These are phyloP conservation scores for Kuraishia borneana DNA, from an alignment of 805 yeast species.

Conservation along the genomic window DNA sequence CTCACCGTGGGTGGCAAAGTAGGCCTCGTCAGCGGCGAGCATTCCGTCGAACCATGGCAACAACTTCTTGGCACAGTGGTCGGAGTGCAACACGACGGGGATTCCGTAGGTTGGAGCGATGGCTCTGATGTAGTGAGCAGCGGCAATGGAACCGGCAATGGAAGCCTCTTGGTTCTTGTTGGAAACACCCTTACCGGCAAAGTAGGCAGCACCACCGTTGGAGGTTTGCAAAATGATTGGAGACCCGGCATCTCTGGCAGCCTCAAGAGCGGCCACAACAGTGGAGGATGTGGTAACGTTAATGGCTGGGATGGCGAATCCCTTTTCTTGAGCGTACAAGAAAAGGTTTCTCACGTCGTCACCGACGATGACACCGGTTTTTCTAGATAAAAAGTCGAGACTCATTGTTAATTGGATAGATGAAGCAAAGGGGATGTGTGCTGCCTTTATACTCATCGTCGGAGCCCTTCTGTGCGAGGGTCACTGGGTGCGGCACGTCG, in stretches of 20 bases:
- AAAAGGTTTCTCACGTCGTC: constrained; percentile 85
- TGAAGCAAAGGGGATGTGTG: no score
- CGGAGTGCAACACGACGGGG: constrained; percentile 95
- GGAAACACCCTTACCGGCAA: constrained; percentile 98
- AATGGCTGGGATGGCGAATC: constrained; percentile 97
- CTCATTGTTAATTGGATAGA: no score
- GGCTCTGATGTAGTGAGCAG: constrained; percentile 94
- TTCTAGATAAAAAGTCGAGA: constrained; percentile 79
- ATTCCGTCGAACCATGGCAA: constrained; percentile 98
- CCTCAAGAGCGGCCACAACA: constrained; percentile 92
- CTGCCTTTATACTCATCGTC: no score
- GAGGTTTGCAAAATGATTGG: constrained; percentile 97
- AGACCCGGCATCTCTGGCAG: constrained; percentile 88
- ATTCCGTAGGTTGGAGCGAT: constrained; percentile 94
- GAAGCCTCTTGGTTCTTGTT: constrained; percentile 92
- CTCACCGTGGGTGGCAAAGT: constrained; percentile 76
- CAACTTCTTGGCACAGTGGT: constrained; percentile 97
- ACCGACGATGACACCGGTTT: constrained; percentile 97
- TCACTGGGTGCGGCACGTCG: no score
- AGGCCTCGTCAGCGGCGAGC: constrained; percentile 93
- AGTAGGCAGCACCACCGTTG: constrained; percentile 99
- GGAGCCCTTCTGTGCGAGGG: no score
- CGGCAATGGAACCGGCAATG: constrained; percentile 90
- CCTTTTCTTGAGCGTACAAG: constrained; percentile 86
- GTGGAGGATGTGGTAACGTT: constrained; percentile 97